phyloP scores from a whole-genome alignment of 2,329 filamentous ascomycete genomes.

The Diaporthe eres region DNA sequence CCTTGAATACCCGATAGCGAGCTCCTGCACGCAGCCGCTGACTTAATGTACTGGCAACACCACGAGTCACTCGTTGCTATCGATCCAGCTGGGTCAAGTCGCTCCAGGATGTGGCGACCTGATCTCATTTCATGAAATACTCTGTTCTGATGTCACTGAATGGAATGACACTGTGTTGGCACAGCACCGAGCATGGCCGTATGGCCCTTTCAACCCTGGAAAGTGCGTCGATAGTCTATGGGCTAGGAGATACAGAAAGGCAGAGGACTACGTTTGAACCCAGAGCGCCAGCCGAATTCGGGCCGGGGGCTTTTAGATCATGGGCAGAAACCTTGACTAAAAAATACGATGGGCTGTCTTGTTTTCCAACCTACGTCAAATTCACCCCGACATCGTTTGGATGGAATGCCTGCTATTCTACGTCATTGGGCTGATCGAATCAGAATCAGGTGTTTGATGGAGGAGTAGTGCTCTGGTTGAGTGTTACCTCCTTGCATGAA shows the following conservation, averaged over 20 bases:
- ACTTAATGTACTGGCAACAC: neutral
- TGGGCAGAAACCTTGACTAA: too few species aligned
- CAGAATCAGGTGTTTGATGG: neutral
- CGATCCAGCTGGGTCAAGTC: neutral
- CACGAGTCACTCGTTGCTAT: neutral
- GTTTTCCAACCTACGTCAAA: neutral
- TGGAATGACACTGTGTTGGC: neutral
- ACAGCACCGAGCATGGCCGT: too few species aligned
- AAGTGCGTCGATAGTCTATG: neutral
- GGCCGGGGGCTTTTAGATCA: too few species aligned
- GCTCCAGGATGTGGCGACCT: neutral
- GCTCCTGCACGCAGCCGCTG: neutral
- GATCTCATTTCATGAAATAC: neutral
- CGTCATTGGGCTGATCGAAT: neutral
- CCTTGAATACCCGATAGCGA: neutral
- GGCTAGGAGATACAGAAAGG: neutral
- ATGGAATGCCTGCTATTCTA: neutral
- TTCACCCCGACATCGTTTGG: neutral
- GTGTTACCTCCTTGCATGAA: slow-evolving; percentile 3
- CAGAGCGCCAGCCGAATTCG: neutral
- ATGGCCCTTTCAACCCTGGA: neutral
- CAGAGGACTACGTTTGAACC: neutral
- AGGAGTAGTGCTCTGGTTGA: neutral
- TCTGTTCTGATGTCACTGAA: neutral
- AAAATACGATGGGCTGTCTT: too few species aligned